These are phyloP conservation scores for cucumber (Cucumis sativus) DNA, from an alignment of 306 rosid genomes.

Conservation along the genomic window DNA sequence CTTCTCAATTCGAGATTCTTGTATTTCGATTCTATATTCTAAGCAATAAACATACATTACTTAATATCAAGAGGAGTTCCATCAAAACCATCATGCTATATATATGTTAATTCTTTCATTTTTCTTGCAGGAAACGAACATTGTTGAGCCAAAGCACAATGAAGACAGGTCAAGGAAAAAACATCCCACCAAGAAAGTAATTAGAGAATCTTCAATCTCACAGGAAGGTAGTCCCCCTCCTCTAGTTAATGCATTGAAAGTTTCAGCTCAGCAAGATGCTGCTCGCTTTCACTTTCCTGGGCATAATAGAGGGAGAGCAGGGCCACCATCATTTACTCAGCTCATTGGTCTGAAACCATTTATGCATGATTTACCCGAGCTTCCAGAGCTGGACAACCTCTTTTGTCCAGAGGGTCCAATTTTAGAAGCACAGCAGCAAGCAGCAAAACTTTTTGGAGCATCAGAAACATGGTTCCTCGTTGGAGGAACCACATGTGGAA, in stretches of 20 bases:
- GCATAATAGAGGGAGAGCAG: constrained; percentile 74
- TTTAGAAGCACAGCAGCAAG: constrained; percentile 57
- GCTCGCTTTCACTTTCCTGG: constrained; percentile 86
- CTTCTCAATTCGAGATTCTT: too few species aligned
- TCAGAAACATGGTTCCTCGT: constrained; percentile 84
- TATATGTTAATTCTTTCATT: neutral
- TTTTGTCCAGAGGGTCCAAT: constrained; percentile 57
- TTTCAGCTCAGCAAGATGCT: constrained; percentile 38
- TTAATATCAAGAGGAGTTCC: too few species aligned
- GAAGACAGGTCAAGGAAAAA: too few species aligned
- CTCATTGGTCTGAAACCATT: constrained; percentile 59
- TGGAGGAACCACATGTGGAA: constrained; percentile 83
- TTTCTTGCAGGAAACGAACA: constrained; percentile 1
- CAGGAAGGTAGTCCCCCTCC: constrained; percentile 39
- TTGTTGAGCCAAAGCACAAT: neutral
- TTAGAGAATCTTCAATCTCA: neutral
- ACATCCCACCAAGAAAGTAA: too few species aligned
- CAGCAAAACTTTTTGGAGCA: constrained; percentile 65
- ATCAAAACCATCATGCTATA: neutral
- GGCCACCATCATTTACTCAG: constrained; percentile 44
- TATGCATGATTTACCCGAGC: constrained; percentile 52
- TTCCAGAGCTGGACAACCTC: constrained; percentile 72
- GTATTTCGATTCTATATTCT: too few species aligned
- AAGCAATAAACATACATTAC: too few species aligned
- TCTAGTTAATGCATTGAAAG: constrained; percentile 48